These are phyloP conservation scores for Aspergillus asperescens DNA, from an alignment of 495 filamentous ascomycete species.

Conservation along the genomic window DNA sequence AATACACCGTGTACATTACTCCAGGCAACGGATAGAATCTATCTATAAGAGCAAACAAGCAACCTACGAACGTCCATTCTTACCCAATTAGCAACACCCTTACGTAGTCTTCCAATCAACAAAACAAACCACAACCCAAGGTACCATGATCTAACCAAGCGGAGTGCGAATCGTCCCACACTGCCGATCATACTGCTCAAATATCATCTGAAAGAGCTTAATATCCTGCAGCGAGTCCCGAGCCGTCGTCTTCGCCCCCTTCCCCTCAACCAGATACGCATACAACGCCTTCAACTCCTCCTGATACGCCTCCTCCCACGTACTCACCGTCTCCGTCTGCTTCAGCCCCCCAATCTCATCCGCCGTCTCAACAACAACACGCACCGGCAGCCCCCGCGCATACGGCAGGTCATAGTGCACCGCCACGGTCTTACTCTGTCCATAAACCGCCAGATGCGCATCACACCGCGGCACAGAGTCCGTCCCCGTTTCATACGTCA, in stretches of 20 bases:
- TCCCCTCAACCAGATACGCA: constrained; percentile 37
- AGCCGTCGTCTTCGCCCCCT: constrained; percentile 44
- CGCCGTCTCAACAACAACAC: constrained; percentile 44
- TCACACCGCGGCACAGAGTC: constrained; percentile 52
- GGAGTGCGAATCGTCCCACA: constrained; percentile 41
- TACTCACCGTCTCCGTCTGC: constrained; percentile 34
- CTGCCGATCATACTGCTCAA: constrained; percentile 40
- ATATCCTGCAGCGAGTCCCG: constrained; percentile 48
- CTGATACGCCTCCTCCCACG: constrained; percentile 50
- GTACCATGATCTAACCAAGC: constrained; percentile 33
- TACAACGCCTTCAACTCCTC: constrained; percentile 47
- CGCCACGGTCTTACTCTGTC: constrained; percentile 40
- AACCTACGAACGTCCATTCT: too few species aligned
- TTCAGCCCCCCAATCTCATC: constrained; percentile 30
- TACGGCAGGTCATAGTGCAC: constrained; percentile 51
- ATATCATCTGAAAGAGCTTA: constrained; percentile 32
- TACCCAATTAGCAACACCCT: background rate
- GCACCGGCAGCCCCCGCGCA: constrained; percentile 42
- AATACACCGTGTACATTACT: background rate
- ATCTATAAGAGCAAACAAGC: background rate
- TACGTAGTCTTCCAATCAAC: background rate
- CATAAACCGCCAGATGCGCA: constrained; percentile 51
- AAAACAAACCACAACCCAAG: too few species aligned
- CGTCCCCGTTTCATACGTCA: constrained; percentile 53
- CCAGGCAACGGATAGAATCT: background rate